These are phyloP conservation scores for Coniochaeta hoffmannii DNA, from an alignment of 2,329 filamentous ascomycete genomes.

Conservation along the genomic window DNA sequence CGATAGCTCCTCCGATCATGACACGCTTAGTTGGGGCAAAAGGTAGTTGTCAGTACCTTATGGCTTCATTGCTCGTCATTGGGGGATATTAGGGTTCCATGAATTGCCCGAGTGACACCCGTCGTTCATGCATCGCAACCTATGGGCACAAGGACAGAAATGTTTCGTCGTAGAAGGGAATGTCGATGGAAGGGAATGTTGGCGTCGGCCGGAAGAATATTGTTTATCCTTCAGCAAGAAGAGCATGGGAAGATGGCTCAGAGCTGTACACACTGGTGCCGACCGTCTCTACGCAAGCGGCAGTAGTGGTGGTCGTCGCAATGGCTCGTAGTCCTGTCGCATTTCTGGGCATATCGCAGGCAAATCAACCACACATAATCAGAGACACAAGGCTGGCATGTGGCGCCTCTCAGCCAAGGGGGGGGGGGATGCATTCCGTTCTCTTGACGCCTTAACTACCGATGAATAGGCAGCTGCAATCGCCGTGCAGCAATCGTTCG, in stretches of 20 bases:
- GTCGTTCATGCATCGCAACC: conserved; percentile 49
- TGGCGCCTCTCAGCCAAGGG: conserved; percentile 7
- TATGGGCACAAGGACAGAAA: conserved; percentile 30
- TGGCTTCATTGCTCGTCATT: not conserved
- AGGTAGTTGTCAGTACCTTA: no score
- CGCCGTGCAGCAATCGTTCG: conserved; percentile 2
- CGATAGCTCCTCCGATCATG: no score
- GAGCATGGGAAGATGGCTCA: conserved; percentile 40
- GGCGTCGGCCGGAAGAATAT: conserved; percentile 47
- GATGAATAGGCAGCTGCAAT: conserved; percentile 16
- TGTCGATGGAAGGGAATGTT: conserved; percentile 33
- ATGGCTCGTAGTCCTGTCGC: not conserved
- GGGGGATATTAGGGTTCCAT: not conserved
- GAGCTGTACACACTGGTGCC: conserved; percentile 56
- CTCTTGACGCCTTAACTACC: conserved; percentile 18
- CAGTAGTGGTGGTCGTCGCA: not conserved
- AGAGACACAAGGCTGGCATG: conserved; percentile 6
- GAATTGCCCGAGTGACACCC: conserved; percentile 30
- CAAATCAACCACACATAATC: not conserved
- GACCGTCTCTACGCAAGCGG: conserved; percentile 24
- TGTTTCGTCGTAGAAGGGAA: conserved; percentile 52
- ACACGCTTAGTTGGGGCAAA: no score
- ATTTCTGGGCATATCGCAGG: not conserved
- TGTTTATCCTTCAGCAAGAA: conserved; percentile 50
- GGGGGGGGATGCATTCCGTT: conserved; percentile 16